Conservation (phyloP, 768 basidiomycete species). For the Russula abietina region DNA sequence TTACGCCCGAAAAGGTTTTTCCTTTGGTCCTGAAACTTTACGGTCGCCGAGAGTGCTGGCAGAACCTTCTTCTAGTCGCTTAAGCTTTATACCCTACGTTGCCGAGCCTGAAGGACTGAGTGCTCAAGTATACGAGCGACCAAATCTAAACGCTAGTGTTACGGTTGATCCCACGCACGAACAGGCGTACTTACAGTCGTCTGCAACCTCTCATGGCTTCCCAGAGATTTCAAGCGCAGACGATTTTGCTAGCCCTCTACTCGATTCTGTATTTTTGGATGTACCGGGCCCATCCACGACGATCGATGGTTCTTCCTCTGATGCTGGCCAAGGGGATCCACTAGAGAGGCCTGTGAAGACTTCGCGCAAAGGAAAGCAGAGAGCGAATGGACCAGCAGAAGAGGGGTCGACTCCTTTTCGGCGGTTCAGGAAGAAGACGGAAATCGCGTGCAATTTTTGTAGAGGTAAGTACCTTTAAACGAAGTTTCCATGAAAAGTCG, state of each 20-base stretch:
- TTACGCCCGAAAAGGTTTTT: conserved; percentile 1
- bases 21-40: neutral
- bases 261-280: conserved; percentile 11
- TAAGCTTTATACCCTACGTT: conserved; percentile 15
- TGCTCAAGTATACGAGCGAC: conserved; percentile 4
- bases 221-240: conserved; percentile 6
- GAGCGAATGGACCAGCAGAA: neutral
- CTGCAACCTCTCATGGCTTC: neutral
- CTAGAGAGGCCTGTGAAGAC: conserved; percentile 5
- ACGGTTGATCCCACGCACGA: neutral
- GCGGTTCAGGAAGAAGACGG: conserved; percentile 40
- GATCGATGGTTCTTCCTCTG: conserved; percentile 17
- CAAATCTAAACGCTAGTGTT: neutral
- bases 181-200: conserved; percentile 7
- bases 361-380: conserved; percentile 15
- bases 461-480: conserved; percentile 44
- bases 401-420: conserved; percentile 16
- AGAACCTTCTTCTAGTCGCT: conserved; percentile 18
- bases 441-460: conserved; percentile 73
- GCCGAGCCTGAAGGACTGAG: conserved; percentile 7
- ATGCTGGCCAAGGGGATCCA: conserved; percentile 13
- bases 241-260: conserved; percentile 13
- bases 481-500: conserved; percentile 4
- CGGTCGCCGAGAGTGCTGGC: conserved; percentile 13
- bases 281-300: conserved; percentile 8